Evolutionary conservation across 345 rosid species (phyloP).

Genomic region (Linum usitatissimum): DNA sequence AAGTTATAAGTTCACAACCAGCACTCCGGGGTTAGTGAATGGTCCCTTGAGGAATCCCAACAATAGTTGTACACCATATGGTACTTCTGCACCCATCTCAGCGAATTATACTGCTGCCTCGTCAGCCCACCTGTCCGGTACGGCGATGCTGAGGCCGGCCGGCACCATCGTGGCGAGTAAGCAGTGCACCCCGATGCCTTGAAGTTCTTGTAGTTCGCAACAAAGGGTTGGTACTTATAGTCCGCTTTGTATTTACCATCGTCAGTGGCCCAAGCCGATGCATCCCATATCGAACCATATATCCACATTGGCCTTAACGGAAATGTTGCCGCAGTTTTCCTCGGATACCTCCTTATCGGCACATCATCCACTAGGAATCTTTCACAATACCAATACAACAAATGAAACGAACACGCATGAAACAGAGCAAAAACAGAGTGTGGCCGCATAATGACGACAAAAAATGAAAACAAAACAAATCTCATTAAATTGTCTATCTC

Average conservation of each 20-base stretch:
- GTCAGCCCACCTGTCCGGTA: constrained; percentile 60
- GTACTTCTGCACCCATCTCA: constrained; percentile 74
- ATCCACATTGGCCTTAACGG: constrained; percentile 95
- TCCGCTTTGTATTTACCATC: constrained; percentile 94
- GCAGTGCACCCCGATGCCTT: constrained; percentile 79
- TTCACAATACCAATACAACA: neutral
- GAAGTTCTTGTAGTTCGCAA: constrained; percentile 63
- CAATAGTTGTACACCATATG: constrained; percentile 73
- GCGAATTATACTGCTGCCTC: constrained; percentile 46
- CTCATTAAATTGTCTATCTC: too few species aligned
- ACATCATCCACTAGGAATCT: constrained; percentile 94
- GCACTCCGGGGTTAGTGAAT: constrained; percentile 81
- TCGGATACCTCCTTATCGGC: constrained; percentile 86
- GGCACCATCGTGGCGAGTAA: constrained; percentile 50
- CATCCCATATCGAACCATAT: constrained; percentile 98
- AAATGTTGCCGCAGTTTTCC: constrained; percentile 61
- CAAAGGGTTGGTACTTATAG: constrained; percentile 76
- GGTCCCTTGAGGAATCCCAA: constrained; percentile 64
- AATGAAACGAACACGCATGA: neutral
- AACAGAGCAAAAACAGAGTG: too few species aligned
- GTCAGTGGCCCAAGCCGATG: constrained; percentile 96
- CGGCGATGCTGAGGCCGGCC: constrained; percentile 57
- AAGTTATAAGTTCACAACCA: constrained; percentile 16
- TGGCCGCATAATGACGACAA: neutral
- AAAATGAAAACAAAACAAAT: too few species aligned